Evolutionary conservation across 164 flowering plant genomes (phyloP).

Genomic region (Nymphaea thermarum): DNA sequence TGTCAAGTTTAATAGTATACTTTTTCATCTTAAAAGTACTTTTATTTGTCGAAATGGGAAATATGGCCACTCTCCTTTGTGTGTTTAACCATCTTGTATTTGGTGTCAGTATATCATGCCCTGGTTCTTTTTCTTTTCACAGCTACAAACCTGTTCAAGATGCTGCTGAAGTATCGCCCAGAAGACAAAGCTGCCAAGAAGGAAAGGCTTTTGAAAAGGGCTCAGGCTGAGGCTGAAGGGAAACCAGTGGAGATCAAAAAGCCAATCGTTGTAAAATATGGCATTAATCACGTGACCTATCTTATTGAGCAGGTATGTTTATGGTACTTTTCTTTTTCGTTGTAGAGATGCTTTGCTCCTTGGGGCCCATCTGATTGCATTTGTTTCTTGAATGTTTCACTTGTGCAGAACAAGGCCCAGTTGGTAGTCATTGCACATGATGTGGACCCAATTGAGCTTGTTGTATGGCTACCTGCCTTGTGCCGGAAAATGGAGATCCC

Average conservation of each 20-base stretch:
- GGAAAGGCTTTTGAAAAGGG: slow-evolving; percentile 48
- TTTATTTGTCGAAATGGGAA: no score
- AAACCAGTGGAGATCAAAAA: slow-evolving; percentile 49
- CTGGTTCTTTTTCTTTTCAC: slow-evolving; percentile 2
- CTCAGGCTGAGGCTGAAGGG: slow-evolving; percentile 68
- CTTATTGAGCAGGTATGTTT: slow-evolving; percentile 61
- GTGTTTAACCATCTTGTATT: neutral
- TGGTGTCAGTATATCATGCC: no score
- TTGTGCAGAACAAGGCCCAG: slow-evolving; percentile 56
- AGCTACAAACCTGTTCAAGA: slow-evolving; percentile 43
- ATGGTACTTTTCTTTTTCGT: no score
- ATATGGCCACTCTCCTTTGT: neutral
- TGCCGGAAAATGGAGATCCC: slow-evolving; percentile 78
- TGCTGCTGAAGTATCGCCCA: slow-evolving; percentile 34
- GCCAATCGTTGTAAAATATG: slow-evolving; percentile 72
- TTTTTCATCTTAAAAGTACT: no score
- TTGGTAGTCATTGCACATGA: slow-evolving; percentile 66
- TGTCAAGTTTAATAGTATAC: no score
- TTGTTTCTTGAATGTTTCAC: neutral
- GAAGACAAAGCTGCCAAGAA: slow-evolving; percentile 45
- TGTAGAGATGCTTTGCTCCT: no score
- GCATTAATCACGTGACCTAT: slow-evolving; percentile 67
- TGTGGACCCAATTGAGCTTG: slow-evolving; percentile 66
- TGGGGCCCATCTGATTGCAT: neutral
- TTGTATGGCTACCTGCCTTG: slow-evolving; percentile 68